Percentiles rank a stretch among this genome's conserved stretches.
These are phyloP conservation scores for Cyberlindnera veronae DNA, from an alignment of 805 yeast species.

Conservation along the genomic window DNA sequence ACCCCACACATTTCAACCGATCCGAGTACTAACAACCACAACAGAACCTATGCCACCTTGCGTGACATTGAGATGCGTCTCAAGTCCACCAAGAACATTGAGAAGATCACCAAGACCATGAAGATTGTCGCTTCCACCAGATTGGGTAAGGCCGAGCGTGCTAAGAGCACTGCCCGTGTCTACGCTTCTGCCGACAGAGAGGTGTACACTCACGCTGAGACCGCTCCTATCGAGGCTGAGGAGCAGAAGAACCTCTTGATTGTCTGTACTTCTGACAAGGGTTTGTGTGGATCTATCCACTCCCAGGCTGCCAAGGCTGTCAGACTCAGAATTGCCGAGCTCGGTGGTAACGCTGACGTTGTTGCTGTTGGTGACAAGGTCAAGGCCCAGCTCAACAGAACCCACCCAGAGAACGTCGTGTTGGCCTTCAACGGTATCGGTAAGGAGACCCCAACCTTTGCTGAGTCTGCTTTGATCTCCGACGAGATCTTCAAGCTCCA, in stretches of 20 bases:
- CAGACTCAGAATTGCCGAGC: constrained; percentile 58
- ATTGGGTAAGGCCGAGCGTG: constrained; percentile 91
- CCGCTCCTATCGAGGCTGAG: constrained; percentile 46
- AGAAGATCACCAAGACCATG: constrained; percentile 99
- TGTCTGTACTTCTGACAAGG: constrained; percentile 95
- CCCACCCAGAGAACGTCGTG: constrained; percentile 63
- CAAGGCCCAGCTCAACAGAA: constrained; percentile 84
- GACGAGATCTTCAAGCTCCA: constrained; percentile 70
- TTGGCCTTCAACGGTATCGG: constrained; percentile 89
- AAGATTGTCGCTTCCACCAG: constrained; percentile 98
- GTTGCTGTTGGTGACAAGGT: constrained; percentile 94
- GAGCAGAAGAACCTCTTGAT: constrained; percentile 66
- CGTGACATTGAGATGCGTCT: constrained; percentile 98
- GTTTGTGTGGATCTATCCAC: constrained; percentile 98
- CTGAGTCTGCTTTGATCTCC: constrained; percentile 84
- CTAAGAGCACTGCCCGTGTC: constrained; percentile 83
- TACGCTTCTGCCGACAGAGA: constrained; percentile 78
- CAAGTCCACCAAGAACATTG: constrained; percentile 97
- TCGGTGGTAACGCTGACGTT: constrained; percentile 63
- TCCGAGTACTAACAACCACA: constrained; percentile 16
- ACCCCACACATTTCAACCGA: background rate
- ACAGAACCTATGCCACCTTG: constrained; percentile 93
- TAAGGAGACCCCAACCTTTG: constrained; percentile 93
- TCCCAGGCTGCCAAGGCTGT: constrained; percentile 90
- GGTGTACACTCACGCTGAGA: constrained; percentile 79